These are phyloP conservation scores for Xylaria curta DNA, from an alignment of 495 filamentous ascomycete species.

Conservation along the genomic window DNA sequence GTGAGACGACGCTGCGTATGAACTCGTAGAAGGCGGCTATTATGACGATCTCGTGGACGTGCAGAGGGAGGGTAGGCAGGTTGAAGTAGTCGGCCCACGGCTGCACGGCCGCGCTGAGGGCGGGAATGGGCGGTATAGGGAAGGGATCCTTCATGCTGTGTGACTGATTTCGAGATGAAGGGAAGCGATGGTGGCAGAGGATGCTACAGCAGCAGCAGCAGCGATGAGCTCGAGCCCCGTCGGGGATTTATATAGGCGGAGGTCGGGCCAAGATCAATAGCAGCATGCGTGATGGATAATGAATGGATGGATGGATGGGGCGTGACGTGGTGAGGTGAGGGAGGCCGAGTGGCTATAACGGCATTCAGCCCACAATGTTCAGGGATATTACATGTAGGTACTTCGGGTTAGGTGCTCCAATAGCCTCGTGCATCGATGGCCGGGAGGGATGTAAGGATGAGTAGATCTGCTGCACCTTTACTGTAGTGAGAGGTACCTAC, in stretches of 20 bases:
- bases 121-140: constrained; percentile 62
- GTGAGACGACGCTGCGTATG: constrained; percentile 76
- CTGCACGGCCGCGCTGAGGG: constrained; percentile 58
- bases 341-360: neutral
- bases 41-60: constrained; percentile 86
- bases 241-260: constrained; percentile 14
- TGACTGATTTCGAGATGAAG: neutral
- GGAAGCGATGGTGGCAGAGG: neutral
- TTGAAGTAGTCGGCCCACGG: constrained; percentile 64
- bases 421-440: constrained; percentile 1
- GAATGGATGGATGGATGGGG: constrained; percentile 24
- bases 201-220: neutral
- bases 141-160: constrained; percentile 72
- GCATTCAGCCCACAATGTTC: neutral
- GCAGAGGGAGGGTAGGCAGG: constrained; percentile 76
- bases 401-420: neutral
- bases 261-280: neutral
- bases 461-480: too few species aligned
- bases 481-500: too few species aligned
- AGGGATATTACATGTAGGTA: neutral
- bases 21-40: constrained; percentile 78
- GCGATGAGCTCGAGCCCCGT: neutral
- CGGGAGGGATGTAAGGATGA: neutral
- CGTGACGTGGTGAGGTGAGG: constrained; percentile 18
- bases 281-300: constrained; percentile 18